Evolutionary conservation across 345 rosid genomes (phyloP).

Genomic region (Arabidopsis suecica): DNA sequence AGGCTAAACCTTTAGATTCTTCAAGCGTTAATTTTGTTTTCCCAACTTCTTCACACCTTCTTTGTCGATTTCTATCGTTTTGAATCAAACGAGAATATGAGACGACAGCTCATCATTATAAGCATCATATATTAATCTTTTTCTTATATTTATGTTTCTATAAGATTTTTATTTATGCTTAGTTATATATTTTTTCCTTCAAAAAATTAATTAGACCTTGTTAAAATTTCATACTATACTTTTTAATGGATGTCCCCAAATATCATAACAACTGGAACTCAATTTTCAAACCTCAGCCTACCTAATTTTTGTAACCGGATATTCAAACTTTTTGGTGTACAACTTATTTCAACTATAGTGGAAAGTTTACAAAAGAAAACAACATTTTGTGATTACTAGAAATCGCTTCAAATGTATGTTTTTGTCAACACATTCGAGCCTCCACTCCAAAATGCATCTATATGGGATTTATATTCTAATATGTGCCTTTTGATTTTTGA

Average conservation of each 20-base stretch:
- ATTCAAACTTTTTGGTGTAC: slow-evolving; percentile 31
- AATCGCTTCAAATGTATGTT: not conserved
- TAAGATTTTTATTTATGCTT: not conserved
- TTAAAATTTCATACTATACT: not conserved
- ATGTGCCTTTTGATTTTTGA: not conserved
- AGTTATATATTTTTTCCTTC: no score
- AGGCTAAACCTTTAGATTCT: slow-evolving; percentile 18
- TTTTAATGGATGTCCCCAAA: slow-evolving; percentile 3
- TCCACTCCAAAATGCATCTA: slow-evolving; percentile 7
- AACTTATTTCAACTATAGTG: slow-evolving; percentile 14
- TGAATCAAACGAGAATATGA: slow-evolving; percentile 31
- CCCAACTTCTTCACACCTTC: slow-evolving; percentile 4
- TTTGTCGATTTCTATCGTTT: slow-evolving; percentile 42
- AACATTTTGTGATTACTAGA: not conserved
- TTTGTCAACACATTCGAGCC: slow-evolving; percentile 8
- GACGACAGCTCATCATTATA: slow-evolving; percentile 40
- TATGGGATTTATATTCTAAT: not conserved
- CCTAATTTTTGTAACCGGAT: not conserved
- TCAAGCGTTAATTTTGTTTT: not conserved
- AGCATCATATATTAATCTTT: slow-evolving; percentile 17
- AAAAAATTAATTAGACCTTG: not conserved
- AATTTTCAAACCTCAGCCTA: slow-evolving; percentile 27
- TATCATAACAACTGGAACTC: slow-evolving; percentile 12
- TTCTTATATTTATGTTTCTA: not conserved
- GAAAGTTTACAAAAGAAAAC: not conserved